Base-by-base conservation (phyloP, 306 rosid species). In the Rosa rugosa region DNA sequence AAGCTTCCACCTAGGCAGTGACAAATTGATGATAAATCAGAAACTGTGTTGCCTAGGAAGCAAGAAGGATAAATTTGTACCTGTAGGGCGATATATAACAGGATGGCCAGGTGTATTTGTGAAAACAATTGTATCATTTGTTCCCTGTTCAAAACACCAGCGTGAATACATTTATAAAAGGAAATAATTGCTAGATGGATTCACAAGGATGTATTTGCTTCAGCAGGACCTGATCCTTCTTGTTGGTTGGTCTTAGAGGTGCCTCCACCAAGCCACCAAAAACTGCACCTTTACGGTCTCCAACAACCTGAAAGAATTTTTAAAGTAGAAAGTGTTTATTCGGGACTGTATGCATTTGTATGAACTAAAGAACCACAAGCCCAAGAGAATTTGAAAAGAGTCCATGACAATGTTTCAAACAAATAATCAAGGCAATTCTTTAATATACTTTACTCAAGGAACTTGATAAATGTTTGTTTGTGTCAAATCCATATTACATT, bases 231-330 rank as follows among this genome's bases (percentile, higher is more conserved):
- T 94, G 97, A 85, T 94, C 92, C 85, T 82, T 92, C 86, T 86
- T 92, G 83, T 62, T 87, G 76, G 92, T 87, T 38, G 97, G 88
- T 80, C 77, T 92, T 36, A 92, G 84, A 46, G 98, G 98, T 71
- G 98, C 96, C 85, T 94, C 98, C 77, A 94, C 88, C 85, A 94
- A 82, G 84, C 97, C 91, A 9, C 97, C 98, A 86, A 94, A 94
- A n/a, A 92, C 96, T 20, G 94, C 97, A 82, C 97, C 98, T 83
- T 80, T 86, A 77, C 82, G 86, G 72, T 94, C 97, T 64, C 97
- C 93, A 71, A 94, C 94, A 87, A 92, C 92, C 98, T 94, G 84
- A 64, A 86, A 82, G 63, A 62, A 38, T 66, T 62, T 69, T 14
- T 57, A 11, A 80, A 72, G 31, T 44, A 25, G 31, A 41, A 69